Base-by-base conservation (phyloP, 108 stramenopile genomes). In the Cyclotella baltica region DNA sequence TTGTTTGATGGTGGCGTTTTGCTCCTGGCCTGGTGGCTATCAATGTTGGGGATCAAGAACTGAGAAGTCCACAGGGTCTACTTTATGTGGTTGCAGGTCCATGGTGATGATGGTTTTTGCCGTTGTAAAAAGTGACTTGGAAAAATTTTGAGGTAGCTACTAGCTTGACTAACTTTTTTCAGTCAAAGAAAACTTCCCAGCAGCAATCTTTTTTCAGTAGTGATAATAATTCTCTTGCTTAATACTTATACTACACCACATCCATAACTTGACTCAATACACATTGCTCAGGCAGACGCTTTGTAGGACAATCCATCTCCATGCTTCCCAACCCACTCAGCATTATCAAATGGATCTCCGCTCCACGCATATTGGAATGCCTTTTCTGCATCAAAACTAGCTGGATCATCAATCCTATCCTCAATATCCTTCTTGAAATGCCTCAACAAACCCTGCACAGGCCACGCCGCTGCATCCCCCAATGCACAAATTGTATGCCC, bases 381-480 rank as follows among this genome's bases (percentile, higher is more conserved):
- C 62, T 97, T 94, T 61, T 96, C 96, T 30, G 80, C 81, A 77
- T 98, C 97, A 73, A 92, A 98, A 38, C 78, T 83, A 18, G 81
- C 79, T 6, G 96, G 95, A 84, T 98, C 87, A 27, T 94, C 96
- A 83, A 99, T 98, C 37, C 99, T 87, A 56, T 98, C 93, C 80
- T 98, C 98, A 74, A 99, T 98, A 64, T 98, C 96, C 76, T 94
- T 92, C 78, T 97, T 93, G 88, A 98, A 99, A 84, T 98, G 97
- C 71, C 98, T 75, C 70, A 99, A 81, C 55, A 99, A 83, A 30
- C 99, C 98, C 85, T 99, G 99, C 4, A 99, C 96, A 55, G 99
- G 99, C 99, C 99, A 99, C 19, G 99, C 99, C 8, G 99, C 99
- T 3, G 99, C 99, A 77, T 99, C 99, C 31, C 99, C 99, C n/a